phyloP scores from a whole-genome alignment of 192 early-diverging fungal genomes.

The Coemansia sp. region DNA sequence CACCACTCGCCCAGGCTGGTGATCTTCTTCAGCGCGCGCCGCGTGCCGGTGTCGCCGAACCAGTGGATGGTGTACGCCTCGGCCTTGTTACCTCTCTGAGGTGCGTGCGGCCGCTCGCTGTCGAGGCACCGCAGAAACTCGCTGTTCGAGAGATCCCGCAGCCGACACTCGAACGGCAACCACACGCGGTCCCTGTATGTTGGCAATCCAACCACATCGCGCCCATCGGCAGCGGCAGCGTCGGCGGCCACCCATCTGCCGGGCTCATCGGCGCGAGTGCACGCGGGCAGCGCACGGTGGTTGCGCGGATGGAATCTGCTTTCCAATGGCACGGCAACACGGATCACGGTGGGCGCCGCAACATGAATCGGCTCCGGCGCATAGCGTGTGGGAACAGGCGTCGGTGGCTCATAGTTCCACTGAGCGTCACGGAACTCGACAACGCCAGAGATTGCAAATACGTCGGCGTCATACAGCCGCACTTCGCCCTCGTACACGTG shows the following conservation, averaged over 20 bases:
- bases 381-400: not conserved
- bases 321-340: slow-evolving; percentile 5
- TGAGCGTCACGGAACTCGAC: slow-evolving; percentile 21
- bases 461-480: slow-evolving; percentile 12
- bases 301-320: slow-evolving; percentile 15
- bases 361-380: slow-evolving; percentile 11
- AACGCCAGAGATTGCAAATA: slow-evolving; percentile 2
- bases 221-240: not conserved
- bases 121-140: slow-evolving; percentile 23
- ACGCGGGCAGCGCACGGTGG: slow-evolving; percentile 13
- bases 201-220: slow-evolving; percentile 1
- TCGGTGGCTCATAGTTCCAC: slow-evolving; percentile 27
- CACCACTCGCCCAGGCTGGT: slow-evolving; percentile 23
- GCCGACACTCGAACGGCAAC: slow-evolving; percentile 18
- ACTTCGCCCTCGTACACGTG: slow-evolving; percentile 26
- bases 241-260: slow-evolving; percentile 15
- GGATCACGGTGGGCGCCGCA: not conserved
- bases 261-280: slow-evolving; percentile 14
- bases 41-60: slow-evolving; percentile 23
- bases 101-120: slow-evolving; percentile 9
- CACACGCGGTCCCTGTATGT: slow-evolving; percentile 6
- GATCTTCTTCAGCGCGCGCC: slow-evolving; percentile 29
- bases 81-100: not conserved
- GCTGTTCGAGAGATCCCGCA: slow-evolving; percentile 15
- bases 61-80: slow-evolving; percentile 20